Base-by-base conservation (phyloP, 208 protist species). In the Trypanosomatidae sp. region DNA sequence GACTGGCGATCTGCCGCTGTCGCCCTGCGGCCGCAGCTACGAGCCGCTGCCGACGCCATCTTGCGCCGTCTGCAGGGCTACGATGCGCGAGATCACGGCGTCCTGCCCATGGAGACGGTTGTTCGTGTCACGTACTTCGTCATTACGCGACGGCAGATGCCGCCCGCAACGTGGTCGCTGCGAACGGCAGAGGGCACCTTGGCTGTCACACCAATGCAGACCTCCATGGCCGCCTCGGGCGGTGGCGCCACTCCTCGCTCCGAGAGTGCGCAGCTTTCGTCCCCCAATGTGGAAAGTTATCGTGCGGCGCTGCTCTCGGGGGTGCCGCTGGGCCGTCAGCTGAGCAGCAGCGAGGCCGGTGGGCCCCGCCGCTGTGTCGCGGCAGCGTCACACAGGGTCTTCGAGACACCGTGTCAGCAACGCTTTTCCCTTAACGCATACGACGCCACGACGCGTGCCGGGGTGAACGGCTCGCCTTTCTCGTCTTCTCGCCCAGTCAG, bases 31-130 rank as follows among this genome's bases (percentile, higher is more conserved):
- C 59, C 68, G 8, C 71, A 81, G 55, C 77, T 95, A 36, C 66
- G 60, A 15, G 55, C 56, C 22, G 46, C 76, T 66, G 85, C 86
- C 0, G 84, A 76, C 25, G 71, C 77, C 36, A 87, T 95, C 62
- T 50, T 78, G 25, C 86, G 80, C 17, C 88, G 88, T 5, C 78
- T 95, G 62, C 75, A 76, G 36, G 88, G 86, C 52, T 93, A 93
- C 77, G 91, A 96, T 71, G 30, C 9, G 8, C 49, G 60, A 1
- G 78, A 88, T 59, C 72, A 79, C 43, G 89, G 89, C 0, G 79
- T 90, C 44, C 83, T 96, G 69, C 83, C 91, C 22, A 85, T 94
- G 84, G 79, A 81, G 49, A 73, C 82, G 56, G 75, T 95, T 41
- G 33, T 88, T n/a, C 78, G 77, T 19, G 89, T 95, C 6, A 71